Conservation (phyloP, 1,284 basidiomycete genomes). For the Peniophora sp. region DNA sequence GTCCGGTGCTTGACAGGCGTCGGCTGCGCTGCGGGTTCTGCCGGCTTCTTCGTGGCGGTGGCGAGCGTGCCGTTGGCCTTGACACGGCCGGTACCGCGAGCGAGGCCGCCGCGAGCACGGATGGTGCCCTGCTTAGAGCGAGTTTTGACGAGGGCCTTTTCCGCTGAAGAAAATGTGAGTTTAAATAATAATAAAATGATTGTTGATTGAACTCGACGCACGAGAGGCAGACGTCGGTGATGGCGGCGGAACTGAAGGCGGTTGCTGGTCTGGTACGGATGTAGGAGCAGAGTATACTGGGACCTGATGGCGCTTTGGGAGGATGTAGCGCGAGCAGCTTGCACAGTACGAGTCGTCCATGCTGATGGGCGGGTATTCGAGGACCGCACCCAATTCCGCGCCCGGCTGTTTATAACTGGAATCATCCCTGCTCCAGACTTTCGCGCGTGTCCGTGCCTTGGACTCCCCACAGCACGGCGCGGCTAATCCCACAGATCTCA, state of each 20-base stretch:
- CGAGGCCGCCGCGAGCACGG: constrained; percentile 39
- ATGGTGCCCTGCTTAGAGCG: constrained; percentile 28
- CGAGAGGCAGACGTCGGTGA: background rate
- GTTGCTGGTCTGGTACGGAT: background rate
- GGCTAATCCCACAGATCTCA: too few species aligned
- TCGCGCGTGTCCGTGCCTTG: too few species aligned
- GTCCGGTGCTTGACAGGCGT: constrained; percentile 40
- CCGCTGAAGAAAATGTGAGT: background rate
- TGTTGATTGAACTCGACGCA: background rate
- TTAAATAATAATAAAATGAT: background rate
- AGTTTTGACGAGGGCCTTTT: background rate
- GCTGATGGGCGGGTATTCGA: too few species aligned
- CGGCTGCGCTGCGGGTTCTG: constrained; percentile 9
- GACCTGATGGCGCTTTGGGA: background rate
- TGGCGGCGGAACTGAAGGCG: background rate
- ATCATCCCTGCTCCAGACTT: too few species aligned
- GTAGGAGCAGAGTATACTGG: background rate
- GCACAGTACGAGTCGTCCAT: background rate
- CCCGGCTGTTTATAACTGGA: too few species aligned
- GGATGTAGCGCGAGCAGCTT: background rate
- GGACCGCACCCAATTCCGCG: too few species aligned
- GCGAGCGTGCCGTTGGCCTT: constrained; percentile 48
- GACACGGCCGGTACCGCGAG: constrained; percentile 53
- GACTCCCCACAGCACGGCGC: too few species aligned
- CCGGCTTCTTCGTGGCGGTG: constrained; percentile 24